phyloP scores from a whole-genome alignment of 257 asterid species.

The Marsdenia floribunda region DNA sequence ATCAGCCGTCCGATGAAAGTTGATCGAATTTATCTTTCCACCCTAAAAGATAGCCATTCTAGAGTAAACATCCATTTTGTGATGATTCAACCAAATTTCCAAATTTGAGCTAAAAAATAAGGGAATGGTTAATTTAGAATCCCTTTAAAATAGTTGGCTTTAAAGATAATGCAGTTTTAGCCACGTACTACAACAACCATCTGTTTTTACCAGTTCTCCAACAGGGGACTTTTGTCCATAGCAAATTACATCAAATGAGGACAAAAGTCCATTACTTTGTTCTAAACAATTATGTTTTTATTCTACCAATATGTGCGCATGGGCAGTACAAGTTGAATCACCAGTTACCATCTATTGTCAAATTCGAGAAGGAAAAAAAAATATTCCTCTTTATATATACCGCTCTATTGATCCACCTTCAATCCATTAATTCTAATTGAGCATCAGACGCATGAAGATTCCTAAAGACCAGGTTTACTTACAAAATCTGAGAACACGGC shows the following conservation, averaged over 20 bases:
- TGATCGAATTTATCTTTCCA: slow-evolving; percentile 74
- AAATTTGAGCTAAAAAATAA: background rate
- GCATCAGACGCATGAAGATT: background rate
- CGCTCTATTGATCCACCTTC: too few relatives aligned
- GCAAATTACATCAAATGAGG: background rate
- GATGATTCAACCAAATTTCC: background rate
- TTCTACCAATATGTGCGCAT: background rate
- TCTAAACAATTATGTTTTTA: background rate
- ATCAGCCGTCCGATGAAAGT: slow-evolving; percentile 87
- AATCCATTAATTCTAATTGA: background rate
- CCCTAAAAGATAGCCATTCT: slow-evolving; percentile 40
- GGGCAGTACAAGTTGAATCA: background rate
- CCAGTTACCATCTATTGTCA: background rate
- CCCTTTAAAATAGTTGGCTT: too few relatives aligned
- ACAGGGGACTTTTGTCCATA: background rate
- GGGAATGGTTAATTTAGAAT: background rate
- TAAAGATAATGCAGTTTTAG: background rate
- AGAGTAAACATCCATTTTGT: background rate
- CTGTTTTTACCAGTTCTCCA: background rate
- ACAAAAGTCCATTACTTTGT: background rate
- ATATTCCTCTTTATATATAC: too few relatives aligned
- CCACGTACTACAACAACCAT: background rate
- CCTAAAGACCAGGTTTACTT: slow-evolving; percentile 24
- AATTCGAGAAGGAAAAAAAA: background rate
- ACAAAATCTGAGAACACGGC: slow-evolving; percentile 92